Evolutionary conservation across 768 basidiomycete genomes (phyloP), one percentile per base, ranked within the genome.

Genomic region (Lactarius evosmus): DNA sequence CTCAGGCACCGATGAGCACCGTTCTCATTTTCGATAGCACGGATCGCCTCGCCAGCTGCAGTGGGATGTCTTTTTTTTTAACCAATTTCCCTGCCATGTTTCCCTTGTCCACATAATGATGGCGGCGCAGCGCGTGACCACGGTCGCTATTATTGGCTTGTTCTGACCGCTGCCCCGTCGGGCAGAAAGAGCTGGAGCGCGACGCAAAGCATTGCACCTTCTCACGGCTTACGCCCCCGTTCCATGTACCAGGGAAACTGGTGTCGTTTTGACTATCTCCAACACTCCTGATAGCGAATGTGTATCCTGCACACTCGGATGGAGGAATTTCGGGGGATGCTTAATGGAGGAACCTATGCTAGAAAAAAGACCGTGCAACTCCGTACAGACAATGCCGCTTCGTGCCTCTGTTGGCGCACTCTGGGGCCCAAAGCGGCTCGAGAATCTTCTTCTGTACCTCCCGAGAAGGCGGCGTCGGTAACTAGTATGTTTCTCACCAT

Each of bases 191-290:
- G 69, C 82, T 97, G 32, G 88, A 93, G 70, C 79, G 92, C 59
- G 95, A 96, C 69, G 79, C 5, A 97, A 97, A 71, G 89, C 91
- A 2, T 72, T 98, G n/a, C 77, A 82, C 6, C 77, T 97, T n/a
- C 75, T 98, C 44, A 85, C 87, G 52, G 93, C 91, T 0, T 98
- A 98, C 74, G 95, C 95, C 0, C 78, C 98, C 4, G 87, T 92
- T 0, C 93, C 92, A 0, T 92, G 91, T 58, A 76, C 81, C 17
- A 69, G 74, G 44, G 78, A 79, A 63, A 77, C 81, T 4, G 89
- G 87, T 0, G 85, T 95, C 16, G 81, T 93, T 36, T 73, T 98
- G 8, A 80, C 83, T 0, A 93, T 91, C 1, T 86, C 76, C 66
- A 95, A 91, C 68, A 83, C 82, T 54, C 73, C 75, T 9, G 82